Percentiles rank a stretch among this genome's conserved stretches.
phyloP scores from a whole-genome alignment of 805 yeast genomes.

The Cyberlindnera euphorbiiphila region DNA sequence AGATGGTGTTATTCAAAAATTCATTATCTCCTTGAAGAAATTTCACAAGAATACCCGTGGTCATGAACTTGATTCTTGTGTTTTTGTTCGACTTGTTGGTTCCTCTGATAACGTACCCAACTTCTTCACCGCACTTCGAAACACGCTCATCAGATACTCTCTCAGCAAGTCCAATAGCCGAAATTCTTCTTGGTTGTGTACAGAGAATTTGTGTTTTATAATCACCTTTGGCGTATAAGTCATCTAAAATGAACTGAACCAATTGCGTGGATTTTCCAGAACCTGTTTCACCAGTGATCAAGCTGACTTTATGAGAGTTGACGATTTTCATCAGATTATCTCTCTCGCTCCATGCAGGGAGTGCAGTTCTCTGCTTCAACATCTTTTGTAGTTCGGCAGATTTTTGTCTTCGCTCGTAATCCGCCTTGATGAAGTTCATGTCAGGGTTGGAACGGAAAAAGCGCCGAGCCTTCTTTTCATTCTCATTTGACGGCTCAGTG shows the following conservation, averaged over 20 bases:
- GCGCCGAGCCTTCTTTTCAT: constrained; percentile 9
- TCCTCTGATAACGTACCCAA: constrained; percentile 89
- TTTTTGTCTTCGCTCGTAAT: constrained; percentile 33
- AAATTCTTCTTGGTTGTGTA: constrained; percentile 94
- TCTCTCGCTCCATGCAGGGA: constrained; percentile 84
- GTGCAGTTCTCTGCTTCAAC: constrained; percentile 43
- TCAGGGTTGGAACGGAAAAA: constrained; percentile 30
- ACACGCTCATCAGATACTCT: constrained; percentile 82
- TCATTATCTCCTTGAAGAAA: constrained; percentile 59
- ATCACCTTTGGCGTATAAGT: constrained; percentile 41
- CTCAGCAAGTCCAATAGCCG: constrained; percentile 92
- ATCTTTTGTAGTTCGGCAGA: constrained; percentile 35
- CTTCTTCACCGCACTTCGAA: constrained; percentile 59
- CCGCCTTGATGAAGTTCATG: constrained; percentile 30
- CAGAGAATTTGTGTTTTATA: constrained; percentile 65
- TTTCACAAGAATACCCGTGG: constrained; percentile 87
- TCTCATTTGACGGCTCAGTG: constrained; percentile 6
- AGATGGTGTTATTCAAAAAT: constrained; percentile 52
- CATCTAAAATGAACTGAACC: constrained; percentile 83
- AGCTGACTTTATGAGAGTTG: constrained; percentile 55
- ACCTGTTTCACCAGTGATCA: constrained; percentile 96
- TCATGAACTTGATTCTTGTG: constrained; percentile 82
- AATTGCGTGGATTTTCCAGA: constrained; percentile 96
- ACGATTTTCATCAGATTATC: constrained; percentile 54
- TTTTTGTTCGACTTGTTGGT: constrained; percentile 58